phyloP scores from a whole-genome alignment of 257 asterid genomes.

The Scutellaria galericulata region DNA sequence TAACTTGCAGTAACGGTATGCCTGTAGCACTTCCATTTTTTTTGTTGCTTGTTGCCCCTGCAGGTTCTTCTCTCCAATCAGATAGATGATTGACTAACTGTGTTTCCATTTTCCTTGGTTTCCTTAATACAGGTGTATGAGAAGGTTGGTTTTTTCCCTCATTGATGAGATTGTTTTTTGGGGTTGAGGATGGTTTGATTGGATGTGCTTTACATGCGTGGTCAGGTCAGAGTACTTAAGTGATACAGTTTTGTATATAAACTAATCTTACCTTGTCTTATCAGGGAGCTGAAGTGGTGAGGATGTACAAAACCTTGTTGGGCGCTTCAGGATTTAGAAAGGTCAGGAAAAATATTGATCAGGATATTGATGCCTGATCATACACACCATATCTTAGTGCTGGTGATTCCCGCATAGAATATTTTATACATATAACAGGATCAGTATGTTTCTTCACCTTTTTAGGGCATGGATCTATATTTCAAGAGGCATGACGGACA shows the following conservation, averaged over 20 bases:
- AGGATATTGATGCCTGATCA: not conserved
- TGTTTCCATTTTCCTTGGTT: slow-evolving; percentile 36
- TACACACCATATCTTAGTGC: not conserved
- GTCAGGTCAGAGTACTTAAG: not conserved
- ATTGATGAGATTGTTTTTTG: slow-evolving; percentile 15
- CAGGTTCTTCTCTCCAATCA: slow-evolving; percentile 22
- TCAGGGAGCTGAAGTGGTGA: slow-evolving; percentile 93
- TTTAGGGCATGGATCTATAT: slow-evolving; percentile 86
- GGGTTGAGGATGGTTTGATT: slow-evolving; percentile 11
- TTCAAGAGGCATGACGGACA: slow-evolving; percentile 90
- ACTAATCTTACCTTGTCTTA: slow-evolving; percentile 28
- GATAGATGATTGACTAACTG: slow-evolving; percentile 36
- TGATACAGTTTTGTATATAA: slow-evolving; percentile 7
- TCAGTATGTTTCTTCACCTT: slow-evolving; percentile 17
- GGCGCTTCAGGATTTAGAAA: slow-evolving; percentile 81
- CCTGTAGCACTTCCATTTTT: slow-evolving; percentile 24
- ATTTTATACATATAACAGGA: not conserved
- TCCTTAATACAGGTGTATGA: slow-evolving; percentile 66
- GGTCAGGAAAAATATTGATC: slow-evolving; percentile 45
- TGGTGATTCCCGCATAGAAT: not conserved
- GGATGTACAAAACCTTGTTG: slow-evolving; percentile 89
- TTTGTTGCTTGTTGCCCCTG: slow-evolving; percentile 14
- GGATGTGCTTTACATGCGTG: slow-evolving; percentile 13
- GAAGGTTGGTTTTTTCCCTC: slow-evolving; percentile 50
- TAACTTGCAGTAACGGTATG: slow-evolving; percentile 77